phyloP scores from a whole-genome alignment of 1,284 basidiomycete genomes.

The Rhodotorula sp. region DNA sequence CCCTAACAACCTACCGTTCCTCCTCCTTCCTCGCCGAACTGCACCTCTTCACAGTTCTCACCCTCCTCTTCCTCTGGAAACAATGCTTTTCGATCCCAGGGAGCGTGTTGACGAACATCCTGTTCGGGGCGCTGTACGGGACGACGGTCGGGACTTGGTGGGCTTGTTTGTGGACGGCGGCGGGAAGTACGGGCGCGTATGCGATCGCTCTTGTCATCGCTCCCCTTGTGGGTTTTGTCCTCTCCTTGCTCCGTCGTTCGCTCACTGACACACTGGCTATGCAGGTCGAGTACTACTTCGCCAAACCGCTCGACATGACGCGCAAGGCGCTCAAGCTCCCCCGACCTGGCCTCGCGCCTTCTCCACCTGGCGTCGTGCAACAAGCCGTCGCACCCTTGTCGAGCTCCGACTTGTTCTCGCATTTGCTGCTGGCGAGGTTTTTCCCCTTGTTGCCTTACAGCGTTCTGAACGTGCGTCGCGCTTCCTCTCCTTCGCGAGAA shows the following conservation, averaged over 20 bases:
- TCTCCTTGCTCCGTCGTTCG: neutral
- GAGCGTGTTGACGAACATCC: conserved; percentile 44
- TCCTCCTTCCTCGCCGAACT: conserved; percentile 33
- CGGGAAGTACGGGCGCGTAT: conserved; percentile 40
- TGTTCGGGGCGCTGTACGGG: conserved; percentile 46
- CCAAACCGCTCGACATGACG: conserved; percentile 42
- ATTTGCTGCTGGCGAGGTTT: conserved; percentile 43
- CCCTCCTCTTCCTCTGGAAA: conserved; percentile 45
- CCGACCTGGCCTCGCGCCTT: neutral
- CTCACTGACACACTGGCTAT: neutral
- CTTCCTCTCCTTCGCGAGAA: neutral
- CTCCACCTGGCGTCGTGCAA: neutral
- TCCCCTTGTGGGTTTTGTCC: conserved; percentile 26
- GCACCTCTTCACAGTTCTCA: conserved; percentile 39
- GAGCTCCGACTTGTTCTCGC: conserved; percentile 41
- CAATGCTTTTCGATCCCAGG: conserved; percentile 47
- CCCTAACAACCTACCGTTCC: conserved; percentile 33
- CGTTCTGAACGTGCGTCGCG: conserved; percentile 41
- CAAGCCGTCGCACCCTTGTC: conserved; percentile 16
- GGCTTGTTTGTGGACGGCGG: conserved; percentile 40
- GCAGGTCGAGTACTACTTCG: conserved; percentile 44
- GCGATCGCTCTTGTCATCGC: conserved; percentile 35
- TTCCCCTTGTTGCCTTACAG: conserved; percentile 46
- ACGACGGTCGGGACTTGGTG: conserved; percentile 32
- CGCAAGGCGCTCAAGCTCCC: conserved; percentile 37